A percentile compares a stretch with the other conserved stretches of the same genome.
phyloP scores from a whole-genome alignment of 1,139 yeast genomes.

The Sugiyamaella neomexicana region DNA sequence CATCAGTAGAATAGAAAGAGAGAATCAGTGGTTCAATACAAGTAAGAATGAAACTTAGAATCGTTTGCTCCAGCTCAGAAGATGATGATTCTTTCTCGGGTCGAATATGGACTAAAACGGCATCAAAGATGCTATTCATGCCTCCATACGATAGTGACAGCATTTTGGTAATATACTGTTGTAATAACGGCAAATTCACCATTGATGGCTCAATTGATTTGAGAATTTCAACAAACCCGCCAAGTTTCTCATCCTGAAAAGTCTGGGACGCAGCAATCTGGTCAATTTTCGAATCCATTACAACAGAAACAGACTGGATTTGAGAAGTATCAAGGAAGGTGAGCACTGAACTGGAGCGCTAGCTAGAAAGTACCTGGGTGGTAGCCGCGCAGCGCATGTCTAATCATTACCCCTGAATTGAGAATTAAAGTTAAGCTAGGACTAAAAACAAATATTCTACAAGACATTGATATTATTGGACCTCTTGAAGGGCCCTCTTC shows the following conservation, averaged over 20 bases:
- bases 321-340: not conserved
- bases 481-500: too few species aligned
- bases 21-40: constrained; percentile 27
- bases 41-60: constrained; percentile 19
- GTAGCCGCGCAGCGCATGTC: too few species aligned
- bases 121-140: constrained; percentile 11
- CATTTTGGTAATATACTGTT: constrained; percentile 11
- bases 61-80: constrained; percentile 17
- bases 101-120: constrained; percentile 6
- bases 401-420: too few species aligned
- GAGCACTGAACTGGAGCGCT: too few species aligned
- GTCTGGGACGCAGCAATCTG: not conserved
- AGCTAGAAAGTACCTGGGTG: too few species aligned
- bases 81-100: not conserved
- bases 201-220: constrained; percentile 4
- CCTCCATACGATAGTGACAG: constrained; percentile 15
- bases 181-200: not conserved
- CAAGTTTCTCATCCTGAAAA: constrained; percentile 14
- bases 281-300: constrained; percentile 13
- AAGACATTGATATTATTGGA: too few species aligned
- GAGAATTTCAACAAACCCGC: constrained; percentile 9
- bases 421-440: too few species aligned
- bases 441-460: too few species aligned
- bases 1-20: constrained; percentile 36
- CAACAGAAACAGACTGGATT: not conserved